Base-by-base conservation (phyloP, 1,139 yeast species). In the Magnusiomyces tetraspermus region DNA sequence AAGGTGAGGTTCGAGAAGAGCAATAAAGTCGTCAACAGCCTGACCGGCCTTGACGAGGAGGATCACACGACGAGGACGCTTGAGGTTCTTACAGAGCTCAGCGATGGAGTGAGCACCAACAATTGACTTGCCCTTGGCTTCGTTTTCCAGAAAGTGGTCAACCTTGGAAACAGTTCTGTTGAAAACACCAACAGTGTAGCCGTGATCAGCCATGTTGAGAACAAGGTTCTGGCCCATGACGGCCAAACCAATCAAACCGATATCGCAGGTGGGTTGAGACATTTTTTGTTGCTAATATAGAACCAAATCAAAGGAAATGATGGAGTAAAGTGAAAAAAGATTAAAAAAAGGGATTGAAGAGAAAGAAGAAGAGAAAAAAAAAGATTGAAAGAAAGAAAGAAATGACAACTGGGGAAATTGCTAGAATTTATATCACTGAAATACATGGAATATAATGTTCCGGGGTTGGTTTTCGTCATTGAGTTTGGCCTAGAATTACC, bases 161-260 rank as follows among this genome's bases (percentile, higher is more conserved):
- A 92, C 98, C 77, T 89, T 92, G 54, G 95, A 74, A 57, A 83
- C 89, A 59, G 97, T 90, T 82, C 98, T 87, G 92, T 92, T 92
- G 85, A 81, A 92, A 59, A 97, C 97, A 66, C 88, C 96, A 65
- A 92, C 98, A 63, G 95, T 87, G 66, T 69, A 69, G 47, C 57
- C 97, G 76, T 92, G 95, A 79, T 92, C 98, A 64, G 97, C 97
- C 67, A 94, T 95, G 75, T 92, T 92, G 65, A 92, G 81, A 73
- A 92, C 88, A 80, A 92, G 79, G 82, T 92, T 92, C 71, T 53
- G 97, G 75, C 98, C 98, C 98, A 92, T 92, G 65, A 92, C 98
- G 85, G 98, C 98, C 82, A 92, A 82, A 71, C 98, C 98, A 70
- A 92, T 90, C 74, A 92, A 87, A 75, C 97, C 98, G 75, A 92